These are phyloP conservation scores for Trichoderma citrinoviride DNA, from an alignment of 2,329 filamentous ascomycete genomes.

Conservation along the genomic window DNA sequence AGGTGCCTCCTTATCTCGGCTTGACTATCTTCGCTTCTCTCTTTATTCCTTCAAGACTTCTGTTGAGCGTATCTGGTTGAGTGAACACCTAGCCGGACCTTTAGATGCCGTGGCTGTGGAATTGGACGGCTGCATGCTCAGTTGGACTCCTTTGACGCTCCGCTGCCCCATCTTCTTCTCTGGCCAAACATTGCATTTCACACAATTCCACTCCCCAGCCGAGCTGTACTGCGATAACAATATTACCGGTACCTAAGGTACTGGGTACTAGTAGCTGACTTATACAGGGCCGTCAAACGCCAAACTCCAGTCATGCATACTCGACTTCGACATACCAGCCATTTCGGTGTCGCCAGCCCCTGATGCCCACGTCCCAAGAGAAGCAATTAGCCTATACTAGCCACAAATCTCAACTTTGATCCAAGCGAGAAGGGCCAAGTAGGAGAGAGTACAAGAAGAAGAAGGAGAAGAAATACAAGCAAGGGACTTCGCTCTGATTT, in stretches of 20 bases:
- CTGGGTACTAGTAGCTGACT: background rate
- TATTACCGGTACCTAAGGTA: background rate
- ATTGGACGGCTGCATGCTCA: background rate
- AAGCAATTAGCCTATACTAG: background rate
- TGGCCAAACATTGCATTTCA: background rate
- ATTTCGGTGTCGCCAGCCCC: background rate
- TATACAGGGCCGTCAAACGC: conserved; percentile 1
- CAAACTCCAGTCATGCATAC: conserved; percentile 16
- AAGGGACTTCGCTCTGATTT: background rate
- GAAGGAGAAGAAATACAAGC: background rate
- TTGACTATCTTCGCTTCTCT: too few species aligned
- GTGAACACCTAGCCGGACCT: too few species aligned
- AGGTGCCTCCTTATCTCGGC: background rate
- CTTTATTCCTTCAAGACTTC: too few species aligned
- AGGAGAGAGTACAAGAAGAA: background rate
- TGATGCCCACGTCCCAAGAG: background rate
- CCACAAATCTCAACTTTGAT: background rate
- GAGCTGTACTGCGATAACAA: background rate
- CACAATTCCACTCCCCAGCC: background rate
- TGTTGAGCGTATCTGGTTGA: too few species aligned
- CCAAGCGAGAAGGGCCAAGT: background rate
- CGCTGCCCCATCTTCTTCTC: background rate
- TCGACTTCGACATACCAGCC: background rate
- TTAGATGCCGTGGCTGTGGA: too few species aligned
- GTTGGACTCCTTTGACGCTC: background rate